phyloP scores from a whole-genome alignment of 495 filamentous ascomycete genomes.

The Penicillium bovifimosum region DNA sequence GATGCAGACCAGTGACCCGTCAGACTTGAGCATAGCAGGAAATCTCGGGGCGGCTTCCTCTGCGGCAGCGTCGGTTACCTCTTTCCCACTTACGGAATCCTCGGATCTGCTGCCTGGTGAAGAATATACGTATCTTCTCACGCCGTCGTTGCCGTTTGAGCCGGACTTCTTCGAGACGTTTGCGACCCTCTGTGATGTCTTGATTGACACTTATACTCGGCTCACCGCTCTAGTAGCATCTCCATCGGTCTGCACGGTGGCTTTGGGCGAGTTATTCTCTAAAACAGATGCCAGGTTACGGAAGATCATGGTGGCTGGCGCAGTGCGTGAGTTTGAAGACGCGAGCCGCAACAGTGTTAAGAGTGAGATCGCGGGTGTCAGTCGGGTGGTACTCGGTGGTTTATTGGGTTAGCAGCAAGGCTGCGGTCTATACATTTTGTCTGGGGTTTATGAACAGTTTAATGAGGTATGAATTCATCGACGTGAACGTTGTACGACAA shows the following conservation, averaged over 20 bases:
- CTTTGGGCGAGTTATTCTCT: conserved; percentile 67
- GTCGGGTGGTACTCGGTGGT: conserved; percentile 84
- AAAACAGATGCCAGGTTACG: conserved; percentile 82
- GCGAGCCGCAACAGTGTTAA: conserved; percentile 66
- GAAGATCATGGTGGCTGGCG: conserved; percentile 78
- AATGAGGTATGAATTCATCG: conserved; percentile 2
- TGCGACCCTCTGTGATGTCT: conserved; percentile 90
- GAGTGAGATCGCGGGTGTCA: conserved; percentile 74
- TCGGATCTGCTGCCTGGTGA: conserved; percentile 59
- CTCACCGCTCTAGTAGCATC: conserved; percentile 66
- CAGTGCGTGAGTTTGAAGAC: conserved; percentile 92
- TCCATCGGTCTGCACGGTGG: conserved; percentile 61
- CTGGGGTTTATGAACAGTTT: neutral
- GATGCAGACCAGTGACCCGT: conserved; percentile 50
- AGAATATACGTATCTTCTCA: conserved; percentile 82
- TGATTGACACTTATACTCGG: conserved; percentile 86
- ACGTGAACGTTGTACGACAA: conserved; percentile 1
- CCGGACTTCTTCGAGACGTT: conserved; percentile 97
- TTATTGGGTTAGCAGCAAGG: conserved; percentile 56
- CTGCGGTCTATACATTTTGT: neutral
- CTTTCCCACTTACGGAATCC: conserved; percentile 46
- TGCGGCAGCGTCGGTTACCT: conserved; percentile 36
- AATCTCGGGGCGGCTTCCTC: conserved; percentile 36
- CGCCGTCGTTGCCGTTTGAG: conserved; percentile 90
- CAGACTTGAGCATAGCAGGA: conserved; percentile 40